A percentile compares a stretch with the other conserved stretches of the same genome.
phyloP scores from a whole-genome alignment of 495 filamentous ascomycete species.

The Podospora fimiseda region DNA sequence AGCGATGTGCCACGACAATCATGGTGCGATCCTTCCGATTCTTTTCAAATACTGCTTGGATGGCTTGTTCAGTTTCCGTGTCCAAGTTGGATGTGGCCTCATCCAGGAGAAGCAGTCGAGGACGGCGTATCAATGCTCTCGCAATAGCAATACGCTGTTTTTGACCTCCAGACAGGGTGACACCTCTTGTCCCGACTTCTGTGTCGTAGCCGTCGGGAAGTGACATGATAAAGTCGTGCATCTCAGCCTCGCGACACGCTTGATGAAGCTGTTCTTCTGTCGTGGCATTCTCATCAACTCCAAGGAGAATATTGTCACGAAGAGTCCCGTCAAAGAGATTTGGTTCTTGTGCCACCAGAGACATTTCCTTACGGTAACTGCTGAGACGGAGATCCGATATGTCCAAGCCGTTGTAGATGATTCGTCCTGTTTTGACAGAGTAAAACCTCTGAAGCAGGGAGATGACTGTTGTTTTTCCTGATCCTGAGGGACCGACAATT shows the following conservation, averaged over 20 bases:
- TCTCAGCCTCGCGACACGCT: slow-evolving; percentile 50
- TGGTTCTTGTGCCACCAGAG: slow-evolving; percentile 55
- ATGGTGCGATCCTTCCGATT: slow-evolving; percentile 61
- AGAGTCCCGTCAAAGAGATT: slow-evolving; percentile 56
- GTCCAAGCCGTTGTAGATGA: slow-evolving; percentile 44
- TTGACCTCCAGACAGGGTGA: slow-evolving; percentile 69
- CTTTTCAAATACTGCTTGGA: slow-evolving; percentile 66
- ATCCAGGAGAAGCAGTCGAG: slow-evolving; percentile 67
- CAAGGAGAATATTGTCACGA: slow-evolving; percentile 55
- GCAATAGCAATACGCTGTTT: slow-evolving; percentile 72
- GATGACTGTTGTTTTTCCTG: slow-evolving; percentile 67
- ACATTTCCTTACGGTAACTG: slow-evolving; percentile 49
- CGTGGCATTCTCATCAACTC: slow-evolving; percentile 33
- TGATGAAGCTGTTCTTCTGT: slow-evolving; percentile 39
- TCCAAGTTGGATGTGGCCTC: slow-evolving; percentile 76
- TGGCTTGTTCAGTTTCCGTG: slow-evolving; percentile 63
- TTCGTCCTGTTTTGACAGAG: slow-evolving; percentile 39
- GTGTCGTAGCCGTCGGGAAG: slow-evolving; percentile 58
- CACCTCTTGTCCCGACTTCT: slow-evolving; percentile 55
- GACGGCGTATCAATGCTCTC: slow-evolving; percentile 67
- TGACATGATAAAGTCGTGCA: slow-evolving; percentile 52
- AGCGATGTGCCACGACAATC: slow-evolving; percentile 66
- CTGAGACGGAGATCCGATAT: slow-evolving; percentile 40
- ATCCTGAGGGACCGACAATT: slow-evolving; percentile 59
- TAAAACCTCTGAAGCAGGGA: slow-evolving; percentile 62